Base-by-base conservation (phyloP, 805 yeast species). In the Candida pseudofarinosa region DNA sequence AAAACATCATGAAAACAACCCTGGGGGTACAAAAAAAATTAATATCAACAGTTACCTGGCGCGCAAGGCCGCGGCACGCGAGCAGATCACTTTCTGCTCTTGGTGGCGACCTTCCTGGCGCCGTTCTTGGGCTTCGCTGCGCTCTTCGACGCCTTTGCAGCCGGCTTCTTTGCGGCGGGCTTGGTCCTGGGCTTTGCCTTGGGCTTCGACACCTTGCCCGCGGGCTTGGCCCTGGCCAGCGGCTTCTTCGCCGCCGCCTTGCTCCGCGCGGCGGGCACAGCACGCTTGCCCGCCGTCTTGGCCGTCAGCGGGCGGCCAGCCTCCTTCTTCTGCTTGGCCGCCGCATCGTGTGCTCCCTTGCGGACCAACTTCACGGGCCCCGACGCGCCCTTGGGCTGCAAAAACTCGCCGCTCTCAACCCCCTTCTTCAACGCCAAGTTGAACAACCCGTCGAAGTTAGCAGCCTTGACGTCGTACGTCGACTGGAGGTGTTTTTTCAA, bases 361-460 rank as follows among this genome's bases (percentile, higher is more conserved):
- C 78, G 79, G 58, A 69, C 73, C 47, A 84, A 63, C 66, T 87
- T 86, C 50, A 87, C 79, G 37, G 95, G 87, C 39, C 95, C 96
- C 10, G 95, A 81, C 15, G 96, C 83, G 38, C 96, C 96, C 69
- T 88, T 87, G 60, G 95, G 95, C 68, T 86, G 95, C 37, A 75
- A 61, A 51, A 88, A 85, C 40, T 78, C 84, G 38, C 85, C 91
- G n/a, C 79, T 61, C 47, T 76, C 80, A 46, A 88, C 91, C 51
- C 95, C 95, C 62, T 80, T 83, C 71, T 83, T 82, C 56, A 88
- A 71, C 19, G 96, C 93, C 39, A 74, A 52, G 59, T 88, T 88
- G 74, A 88, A 85, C 56, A 80, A 77, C 38, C 81, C 65, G 61
- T 87, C 95, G 58, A 88, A 88, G 62, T 74, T 82, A 40, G 75